phyloP scores from a whole-genome alignment of 768 basidiomycete genomes.

The Mrakia frigida region DNA sequence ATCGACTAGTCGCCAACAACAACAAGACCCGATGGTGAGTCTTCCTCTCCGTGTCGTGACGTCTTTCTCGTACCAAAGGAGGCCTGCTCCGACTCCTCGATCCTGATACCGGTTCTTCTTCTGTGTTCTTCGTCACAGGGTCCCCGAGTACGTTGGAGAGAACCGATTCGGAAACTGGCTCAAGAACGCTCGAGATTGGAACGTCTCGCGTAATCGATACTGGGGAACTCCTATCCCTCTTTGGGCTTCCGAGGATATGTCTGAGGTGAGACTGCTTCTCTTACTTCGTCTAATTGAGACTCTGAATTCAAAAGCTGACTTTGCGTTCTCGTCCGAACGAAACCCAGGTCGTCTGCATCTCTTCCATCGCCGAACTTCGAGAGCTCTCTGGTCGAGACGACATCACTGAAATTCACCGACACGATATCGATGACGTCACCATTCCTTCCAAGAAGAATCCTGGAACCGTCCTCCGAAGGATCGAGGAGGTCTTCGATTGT shows the following conservation, averaged over 20 bases:
- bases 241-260: constrained; percentile 87
- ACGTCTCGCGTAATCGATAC: constrained; percentile 95
- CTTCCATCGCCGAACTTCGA: constrained; percentile 84
- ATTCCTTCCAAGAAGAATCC: constrained; percentile 88
- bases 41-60: background rate
- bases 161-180: constrained; percentile 96
- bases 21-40: constrained; percentile 77
- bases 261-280: constrained; percentile 59
- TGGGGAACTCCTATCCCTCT: constrained; percentile 98
- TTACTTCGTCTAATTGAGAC: background rate
- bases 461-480: constrained; percentile 66
- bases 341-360: constrained; percentile 68
- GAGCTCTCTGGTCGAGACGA: constrained; percentile 72
- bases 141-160: constrained; percentile 84
- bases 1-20: constrained; percentile 85
- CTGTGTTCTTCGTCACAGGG: constrained; percentile 53
- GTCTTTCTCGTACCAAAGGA: too few relatives aligned
- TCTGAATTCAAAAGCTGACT: background rate
- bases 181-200: constrained; percentile 98
- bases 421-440: constrained; percentile 91
- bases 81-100: too few relatives aligned
- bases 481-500: constrained; percentile 99
- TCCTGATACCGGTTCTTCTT: too few relatives aligned
- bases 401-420: constrained; percentile 85
- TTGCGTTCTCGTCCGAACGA: background rate